phyloP scores from a whole-genome alignment of 2,329 filamentous ascomycete genomes.

The Cephalotrichum gorgonifer region DNA sequence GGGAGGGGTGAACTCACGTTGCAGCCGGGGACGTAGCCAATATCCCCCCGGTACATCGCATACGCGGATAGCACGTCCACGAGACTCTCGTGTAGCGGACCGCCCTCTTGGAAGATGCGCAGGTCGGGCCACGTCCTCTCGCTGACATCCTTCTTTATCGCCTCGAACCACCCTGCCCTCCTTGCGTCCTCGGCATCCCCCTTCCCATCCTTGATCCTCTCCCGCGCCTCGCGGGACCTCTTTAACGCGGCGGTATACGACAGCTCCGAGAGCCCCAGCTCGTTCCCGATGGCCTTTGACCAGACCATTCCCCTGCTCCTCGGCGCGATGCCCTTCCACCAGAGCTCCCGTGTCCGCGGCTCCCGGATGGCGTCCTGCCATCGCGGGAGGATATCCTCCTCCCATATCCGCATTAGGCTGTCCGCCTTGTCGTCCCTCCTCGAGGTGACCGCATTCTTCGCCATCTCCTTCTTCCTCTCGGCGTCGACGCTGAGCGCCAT shows the following conservation, averaged over 20 bases:
- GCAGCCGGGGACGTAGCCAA: constrained; percentile 65
- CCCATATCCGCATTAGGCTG: constrained; percentile 56
- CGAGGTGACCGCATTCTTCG: constrained; percentile 38
- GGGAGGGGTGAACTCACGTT: constrained; percentile 44
- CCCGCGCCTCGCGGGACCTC: constrained; percentile 53
- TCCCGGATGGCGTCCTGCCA: constrained; percentile 64
- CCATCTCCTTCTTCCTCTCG: constrained; percentile 47
- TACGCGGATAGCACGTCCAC: constrained; percentile 70
- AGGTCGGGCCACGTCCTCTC: constrained; percentile 60
- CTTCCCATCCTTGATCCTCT: constrained; percentile 39
- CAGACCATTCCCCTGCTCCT: constrained; percentile 60
- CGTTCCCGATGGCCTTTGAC: constrained; percentile 63
- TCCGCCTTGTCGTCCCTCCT: constrained; percentile 44
- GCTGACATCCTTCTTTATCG: constrained; percentile 54
- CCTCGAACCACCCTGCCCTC: constrained; percentile 50
- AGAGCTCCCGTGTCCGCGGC: constrained; percentile 62
- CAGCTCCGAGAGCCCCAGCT: constrained; percentile 53
- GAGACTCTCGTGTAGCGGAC: constrained; percentile 57
- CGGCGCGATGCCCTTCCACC: constrained; percentile 72
- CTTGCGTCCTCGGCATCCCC: constrained; percentile 42
- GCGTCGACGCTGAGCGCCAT: constrained; percentile 55
- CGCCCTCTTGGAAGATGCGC: constrained; percentile 58
- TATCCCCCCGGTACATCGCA: constrained; percentile 71
- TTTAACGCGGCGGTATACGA: constrained; percentile 63
- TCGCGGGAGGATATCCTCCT: constrained; percentile 63